Conservation (phyloP, 2,329 filamentous ascomycete species). For the Polychaeton citri region DNA sequence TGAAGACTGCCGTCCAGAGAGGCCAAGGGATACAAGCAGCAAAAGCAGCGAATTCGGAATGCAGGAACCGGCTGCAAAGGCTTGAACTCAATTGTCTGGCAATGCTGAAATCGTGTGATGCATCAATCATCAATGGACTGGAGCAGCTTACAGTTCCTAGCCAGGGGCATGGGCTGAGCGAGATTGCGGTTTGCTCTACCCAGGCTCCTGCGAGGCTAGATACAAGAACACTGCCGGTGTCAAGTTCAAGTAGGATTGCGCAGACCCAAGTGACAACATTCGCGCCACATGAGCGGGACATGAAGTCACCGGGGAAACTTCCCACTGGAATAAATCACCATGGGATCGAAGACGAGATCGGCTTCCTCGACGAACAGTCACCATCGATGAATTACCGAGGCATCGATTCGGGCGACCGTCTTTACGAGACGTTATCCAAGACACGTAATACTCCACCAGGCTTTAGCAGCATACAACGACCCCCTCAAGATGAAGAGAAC, state of each 20-base stretch:
- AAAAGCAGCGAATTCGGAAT: constrained; percentile 12
- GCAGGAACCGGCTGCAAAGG: constrained; percentile 9
- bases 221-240: constrained; percentile 3
- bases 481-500: no score
- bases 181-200: constrained; percentile 17
- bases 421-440: constrained; percentile 2
- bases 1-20: constrained; percentile 11
- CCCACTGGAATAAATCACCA: constrained; percentile 4
- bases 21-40: constrained; percentile 9
- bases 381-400: no score
- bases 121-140: constrained; percentile 10
- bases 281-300: background rate
- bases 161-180: constrained; percentile 1
- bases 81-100: constrained; percentile 15
- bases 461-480: constrained; percentile 7
- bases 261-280: constrained; percentile 15
- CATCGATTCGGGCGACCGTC: no score
- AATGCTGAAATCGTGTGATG: constrained; percentile 10
- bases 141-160: constrained; percentile 2
- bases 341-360: no score
- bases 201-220: constrained; percentile 8
- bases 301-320: constrained; percentile 3
- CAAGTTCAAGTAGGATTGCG: constrained; percentile 18
- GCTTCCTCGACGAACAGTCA: no score
- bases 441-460: background rate